Evolutionary conservation across 345 rosid species (phyloP).

Genomic region (Eucalyptus marginata): DNA sequence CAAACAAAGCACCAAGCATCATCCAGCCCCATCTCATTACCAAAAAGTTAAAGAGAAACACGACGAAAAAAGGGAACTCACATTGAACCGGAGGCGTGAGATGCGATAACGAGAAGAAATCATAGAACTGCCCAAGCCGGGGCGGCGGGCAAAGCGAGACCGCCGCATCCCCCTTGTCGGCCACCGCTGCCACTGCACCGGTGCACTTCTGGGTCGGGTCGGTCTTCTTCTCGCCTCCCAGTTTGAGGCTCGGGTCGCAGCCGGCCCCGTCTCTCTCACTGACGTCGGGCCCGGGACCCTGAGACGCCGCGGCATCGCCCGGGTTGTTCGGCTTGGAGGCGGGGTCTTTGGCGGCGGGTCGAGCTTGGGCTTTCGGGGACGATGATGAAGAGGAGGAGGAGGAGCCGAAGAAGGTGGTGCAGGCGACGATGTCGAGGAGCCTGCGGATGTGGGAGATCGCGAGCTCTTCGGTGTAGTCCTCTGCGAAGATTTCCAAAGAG

Average conservation of each 20-base stretch:
- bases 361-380: slow-evolving; percentile 27
- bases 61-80: slow-evolving; percentile 4
- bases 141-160: slow-evolving; percentile 73
- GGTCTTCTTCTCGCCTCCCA: not conserved
- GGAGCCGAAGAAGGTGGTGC: slow-evolving; percentile 62
- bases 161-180: slow-evolving; percentile 25
- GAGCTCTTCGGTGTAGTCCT: slow-evolving; percentile 72
- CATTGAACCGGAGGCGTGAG: slow-evolving; percentile 81
- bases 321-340: not conserved
- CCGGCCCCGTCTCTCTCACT: not conserved
- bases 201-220: slow-evolving; percentile 1
- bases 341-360: slow-evolving; percentile 13
- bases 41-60: not conserved
- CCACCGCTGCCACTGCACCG: slow-evolving; percentile 11
- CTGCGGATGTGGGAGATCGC: slow-evolving; percentile 74
- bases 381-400: slow-evolving; percentile 29
- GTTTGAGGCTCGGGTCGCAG: slow-evolving; percentile 8
- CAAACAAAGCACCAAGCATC: not conserved
- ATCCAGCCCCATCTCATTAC: not conserved
- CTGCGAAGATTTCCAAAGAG: slow-evolving; percentile 14
- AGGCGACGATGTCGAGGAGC: slow-evolving; percentile 83
- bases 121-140: slow-evolving; percentile 81
- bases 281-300: not conserved
- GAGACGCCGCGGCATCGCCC: not conserved
- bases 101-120: slow-evolving; percentile 83